Evolutionary conservation across 2,329 filamentous ascomycete genomes (phyloP).

Genomic region (Beauveria sp.): DNA sequence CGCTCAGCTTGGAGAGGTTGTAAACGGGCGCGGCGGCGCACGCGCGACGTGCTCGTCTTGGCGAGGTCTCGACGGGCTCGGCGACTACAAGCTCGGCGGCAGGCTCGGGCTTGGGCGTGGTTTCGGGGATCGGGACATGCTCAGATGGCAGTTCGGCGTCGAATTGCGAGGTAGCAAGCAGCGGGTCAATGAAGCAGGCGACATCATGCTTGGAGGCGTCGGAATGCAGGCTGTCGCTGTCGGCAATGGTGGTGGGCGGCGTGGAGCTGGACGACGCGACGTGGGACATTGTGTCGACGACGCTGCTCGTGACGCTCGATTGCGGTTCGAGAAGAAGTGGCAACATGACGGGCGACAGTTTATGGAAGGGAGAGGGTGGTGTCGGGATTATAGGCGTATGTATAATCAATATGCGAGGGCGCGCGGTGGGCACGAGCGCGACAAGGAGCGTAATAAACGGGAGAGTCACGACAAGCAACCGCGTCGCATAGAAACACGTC

Average conservation of each 20-base stretch:
- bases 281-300: conserved; percentile 37
- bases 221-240: conserved; percentile 51
- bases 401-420: background rate
- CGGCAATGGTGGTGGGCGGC: conserved; percentile 55
- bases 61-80: background rate
- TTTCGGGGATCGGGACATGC: conserved; percentile 16
- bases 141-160: conserved; percentile 16
- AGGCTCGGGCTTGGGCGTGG: background rate
- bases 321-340: conserved; percentile 24
- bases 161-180: conserved; percentile 13
- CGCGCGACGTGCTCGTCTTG: conserved; percentile 44
- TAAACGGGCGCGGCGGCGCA: conserved; percentile 54
- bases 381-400: background rate
- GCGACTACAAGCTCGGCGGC: conserved; percentile 3
- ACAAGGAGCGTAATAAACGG: background rate
- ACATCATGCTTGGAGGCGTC: conserved; percentile 32
- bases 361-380: background rate
- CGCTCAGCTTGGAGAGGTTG: conserved; percentile 56
- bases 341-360: conserved; percentile 17
- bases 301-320: conserved; percentile 22
- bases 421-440: conserved; percentile 1
- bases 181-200: conserved; percentile 20
- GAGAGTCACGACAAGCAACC: background rate
- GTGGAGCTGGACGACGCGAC: conserved; percentile 54
- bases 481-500: conserved; percentile 5